Base-by-base conservation (phyloP, 345 rosid genomes). In the Limnanthes douglasii region DNA sequence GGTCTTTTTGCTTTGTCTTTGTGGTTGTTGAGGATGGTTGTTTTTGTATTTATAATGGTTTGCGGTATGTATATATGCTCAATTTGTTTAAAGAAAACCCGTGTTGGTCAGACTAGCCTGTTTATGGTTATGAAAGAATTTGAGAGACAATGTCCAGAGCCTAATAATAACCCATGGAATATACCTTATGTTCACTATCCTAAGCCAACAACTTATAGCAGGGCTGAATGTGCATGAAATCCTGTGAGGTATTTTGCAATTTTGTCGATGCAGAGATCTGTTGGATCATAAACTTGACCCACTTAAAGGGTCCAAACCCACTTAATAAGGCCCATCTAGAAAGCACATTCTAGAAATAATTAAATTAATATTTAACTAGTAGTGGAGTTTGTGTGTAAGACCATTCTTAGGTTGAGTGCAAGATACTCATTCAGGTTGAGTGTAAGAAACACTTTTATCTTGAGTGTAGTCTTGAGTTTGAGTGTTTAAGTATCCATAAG, bases 191-290 rank as follows among this genome's bases (percentile, higher is more conserved):
- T 81, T 36, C 99, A 92, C 59, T 78, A 78, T 37, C 93, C 99
- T 2, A 65, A 59, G 34, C 94, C 96, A 7, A 57, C 59, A 57
- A 77, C 88, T 9, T 92, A 57, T 50, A 78, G 55, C 68, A 78
- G 99, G 86, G 88, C 54, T 36, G 96, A 92, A 54, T 92, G 94
- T 62, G 39, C 54, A 0, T 85, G 99, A 76, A 57, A 58, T 73
- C 96, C 96, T 5, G 96, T 92, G 31, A 69, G 86, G 67, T 59
- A 81, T 64, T 92, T 92, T 44, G 94, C 99, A 13, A 85, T 92
- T 62, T 57, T 92, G 37, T 92, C 93, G 10, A 92, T 92, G 99
- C 99, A 92, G 78, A 82, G 99, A 53, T 92, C 94, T 8, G 99
- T n/a, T n/a, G n/a, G n/a, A n/a, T n/a, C n/a, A n/a, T n/a, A n/a